Base-by-base conservation (phyloP, 441 rosid genomes). In the Aleurites moluccanus region DNA sequence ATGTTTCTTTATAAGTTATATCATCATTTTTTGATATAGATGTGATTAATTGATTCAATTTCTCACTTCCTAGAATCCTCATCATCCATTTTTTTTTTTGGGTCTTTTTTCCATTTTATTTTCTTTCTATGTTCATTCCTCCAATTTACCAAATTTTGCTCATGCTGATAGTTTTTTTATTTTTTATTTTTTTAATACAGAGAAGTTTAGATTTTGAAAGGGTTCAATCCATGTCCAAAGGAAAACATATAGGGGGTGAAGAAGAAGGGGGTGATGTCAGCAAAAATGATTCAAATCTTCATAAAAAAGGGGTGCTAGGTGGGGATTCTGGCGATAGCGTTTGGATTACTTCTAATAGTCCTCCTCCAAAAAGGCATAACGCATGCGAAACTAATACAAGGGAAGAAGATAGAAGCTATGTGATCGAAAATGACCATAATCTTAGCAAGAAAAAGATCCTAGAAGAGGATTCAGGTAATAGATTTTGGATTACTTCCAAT, bases 241-340 rank as follows among this genome's bases (percentile, higher is more conserved):
- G 82, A 63, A 80, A 83, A 47, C 85, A 83, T 67, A 71, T 69
- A 35, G 79, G 80, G 63, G 76, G 65, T 49, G 86, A 84, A 74
- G 78, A 73, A 18, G 79, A 45, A 74, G 75, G 67, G 52, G 49
- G 62, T 67, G 70, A 61, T 35, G 73, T 73, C 33, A 50, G 64
- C 68, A 64, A 77, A 35, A 50, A 78, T 33, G 35, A 68, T 38
- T 69, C 28, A 6, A 68, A 18, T 40, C 53, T 60, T 27, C 44
- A 7, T 38, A 74, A 77, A 60, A 83, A 80, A 81, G 63, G 74
- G 69, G 70, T 63, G 66, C 38, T 79, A 23, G 72, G 56, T 63
- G 82, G 67, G 73, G 83, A 79, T 72, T 70, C 67, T 40, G 70
- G 72, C 16, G 64, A 65, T 72, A 27, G 40, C 25, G 5, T 67